Percentiles rank a stretch among this genome's conserved stretches.
Evolutionary conservation across 1,284 basidiomycete genomes (phyloP).

Genomic region (Boletellus dicymbophilus): DNA sequence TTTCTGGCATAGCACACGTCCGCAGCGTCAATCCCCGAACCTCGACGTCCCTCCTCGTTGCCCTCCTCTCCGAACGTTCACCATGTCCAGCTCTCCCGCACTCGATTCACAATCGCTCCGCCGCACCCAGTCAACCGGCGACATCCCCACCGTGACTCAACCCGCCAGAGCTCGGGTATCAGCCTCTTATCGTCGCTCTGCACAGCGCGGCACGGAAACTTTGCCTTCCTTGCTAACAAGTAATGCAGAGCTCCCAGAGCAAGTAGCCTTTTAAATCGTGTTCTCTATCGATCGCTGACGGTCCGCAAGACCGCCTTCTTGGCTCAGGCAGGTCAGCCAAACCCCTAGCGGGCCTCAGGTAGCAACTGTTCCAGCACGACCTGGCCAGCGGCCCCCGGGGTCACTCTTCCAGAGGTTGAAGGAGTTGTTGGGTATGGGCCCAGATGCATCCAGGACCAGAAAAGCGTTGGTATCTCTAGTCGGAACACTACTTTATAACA

Average conservation of each 20-base stretch:
- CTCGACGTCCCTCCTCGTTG: constrained; percentile 22
- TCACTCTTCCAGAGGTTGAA: constrained; percentile 32
- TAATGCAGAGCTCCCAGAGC: constrained; percentile 21
- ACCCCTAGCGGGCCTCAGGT: constrained; percentile 13
- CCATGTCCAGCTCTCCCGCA: constrained; percentile 29
- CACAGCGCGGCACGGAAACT: constrained; percentile 23
- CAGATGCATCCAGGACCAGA: constrained; percentile 53
- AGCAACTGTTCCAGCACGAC: constrained; percentile 3
- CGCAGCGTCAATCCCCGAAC: constrained; percentile 19
- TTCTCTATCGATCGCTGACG: constrained; percentile 19
- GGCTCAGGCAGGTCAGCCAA: constrained; percentile 29
- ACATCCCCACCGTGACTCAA: constrained; percentile 29
- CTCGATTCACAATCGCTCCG: constrained; percentile 35
- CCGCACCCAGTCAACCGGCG: constrained; percentile 37
- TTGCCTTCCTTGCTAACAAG: constrained; percentile 22
- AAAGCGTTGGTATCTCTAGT: constrained; percentile 59
- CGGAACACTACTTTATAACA: constrained; percentile 54
- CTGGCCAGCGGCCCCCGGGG: constrained; percentile 6
- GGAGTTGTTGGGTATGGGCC: constrained; percentile 58
- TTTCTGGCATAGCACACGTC: constrained; percentile 22
- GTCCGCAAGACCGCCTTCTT: constrained; percentile 20
- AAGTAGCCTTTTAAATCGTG: constrained; percentile 12
- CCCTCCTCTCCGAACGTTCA: constrained; percentile 18
- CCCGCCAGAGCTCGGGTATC: constrained; percentile 32
- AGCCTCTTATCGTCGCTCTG: constrained; percentile 26